Base-by-base conservation (phyloP, 192 early-diverging fungal species). In the Linnemannia elongata region DNA sequence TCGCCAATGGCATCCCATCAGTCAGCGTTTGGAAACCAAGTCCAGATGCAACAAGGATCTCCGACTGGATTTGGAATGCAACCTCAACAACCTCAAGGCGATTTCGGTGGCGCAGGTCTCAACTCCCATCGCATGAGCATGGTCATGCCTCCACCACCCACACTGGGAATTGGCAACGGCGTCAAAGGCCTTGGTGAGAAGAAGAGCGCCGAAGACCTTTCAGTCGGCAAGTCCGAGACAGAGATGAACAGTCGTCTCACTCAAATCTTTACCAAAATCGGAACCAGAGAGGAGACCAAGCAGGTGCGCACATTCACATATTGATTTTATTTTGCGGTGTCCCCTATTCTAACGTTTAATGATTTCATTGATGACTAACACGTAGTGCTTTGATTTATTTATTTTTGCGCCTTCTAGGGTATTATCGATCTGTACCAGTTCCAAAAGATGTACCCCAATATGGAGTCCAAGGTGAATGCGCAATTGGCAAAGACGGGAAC, bases 381-480 rank as follows among this genome's bases (percentile, higher is more conserved):
- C 5, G 8, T n/a, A 66, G 27, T 17, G 1, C 44, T 63, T 33
- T 63, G 36, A 72, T 24, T 57, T n/a, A 8, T 42, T 47, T 55
- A n/a, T 54, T 24, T 75, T 69, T 77, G 73, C 2, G 27, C 24
- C 44, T 27, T 70, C 7, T 75, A 93, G 91, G 96, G 94, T 47
- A 95, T 97, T 72, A 45, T 88, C 39, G 95, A 96, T 49, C 86
- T 97, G 55, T 95, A 97, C 85, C 90, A 92, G 74, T 94, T 97
- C 85, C 94, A 94, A 77, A 94, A 96, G 80, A 83, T 89, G 76
- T 92, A 96, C 82, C 96, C 95, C 41, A 88, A 93, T 44, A 89
- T 90, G 54, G 92, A 95, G 73, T 72, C 76, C 17, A 90, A 92
- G 74, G 91, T 97, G 1, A 93, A 93, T 81, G 88, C 89, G 39